Base-by-base conservation (phyloP, 1,139 yeast species). In the Kodamaea plutei region DNA sequence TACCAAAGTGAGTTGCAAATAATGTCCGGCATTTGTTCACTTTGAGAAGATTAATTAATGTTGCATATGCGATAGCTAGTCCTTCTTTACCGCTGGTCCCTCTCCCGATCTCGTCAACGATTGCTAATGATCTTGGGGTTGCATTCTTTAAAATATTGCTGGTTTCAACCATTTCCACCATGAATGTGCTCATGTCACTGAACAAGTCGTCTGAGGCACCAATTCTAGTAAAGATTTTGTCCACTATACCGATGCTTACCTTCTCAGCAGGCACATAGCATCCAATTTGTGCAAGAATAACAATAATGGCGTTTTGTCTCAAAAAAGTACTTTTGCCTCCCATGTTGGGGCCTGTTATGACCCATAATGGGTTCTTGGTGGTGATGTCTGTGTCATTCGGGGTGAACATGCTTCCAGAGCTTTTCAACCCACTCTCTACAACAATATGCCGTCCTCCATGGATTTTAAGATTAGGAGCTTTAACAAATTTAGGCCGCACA, bases 81-180 rank as follows among this genome's bases (percentile, higher is more conserved):
- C 98, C 97, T 57, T 91, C 98, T 33, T 68, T 66, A 0, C 89
- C 83, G 39, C 95, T 84, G 0, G 98, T 91, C 0, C 98, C 98
- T 38, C 98, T 67, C 0, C 98, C 98, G n/a, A 91, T 80, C 47
- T 91, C 98, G 58, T 91, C 98, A 27, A 91, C 75, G 19, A 91
- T 83, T 0, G 96, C 96, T 40, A 91, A 58, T 0, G 97, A 88
- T 25, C 69, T 57, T 0, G 67, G 50, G 0, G 97, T 87, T 1
- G 97, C 94, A 37, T 84, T 76, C 28, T 73, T 68, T 33, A 91
- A 58, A 22, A 91, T 88, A 39, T 75, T 70, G 15, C 95, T 81
- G 0, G 96, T 85, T 50, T 91, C 98, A n/a, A 85, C 74, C 97
- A 91, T 89, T 47, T 91, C 97, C 10, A 89, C 95, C 97, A 91